Evolutionary conservation across 306 rosid genomes (phyloP), one percentile per base, ranked within the genome.

Genomic region (Gastrolobium villosum): DNA sequence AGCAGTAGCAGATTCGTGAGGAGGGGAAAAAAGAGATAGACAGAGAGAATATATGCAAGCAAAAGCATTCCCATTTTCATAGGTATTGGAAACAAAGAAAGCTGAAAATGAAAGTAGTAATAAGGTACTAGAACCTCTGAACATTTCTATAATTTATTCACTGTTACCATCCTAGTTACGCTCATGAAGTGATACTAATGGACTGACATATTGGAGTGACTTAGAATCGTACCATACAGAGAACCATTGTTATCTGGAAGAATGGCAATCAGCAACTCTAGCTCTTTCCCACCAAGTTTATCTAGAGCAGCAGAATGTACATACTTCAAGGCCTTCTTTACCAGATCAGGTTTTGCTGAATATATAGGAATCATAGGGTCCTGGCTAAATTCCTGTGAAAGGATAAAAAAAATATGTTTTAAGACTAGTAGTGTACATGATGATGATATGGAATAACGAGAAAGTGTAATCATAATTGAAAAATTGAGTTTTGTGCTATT

Each of bases 211-310:
- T 14, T 43, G 45, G 41, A 63, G 68, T 60, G 56, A 64, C 50
- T 45, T 30, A 15, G 46, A 46, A 64, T 55, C 59, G 15, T 83
- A 86, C 89, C 89, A 63, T 86, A 86, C 26, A 86, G 59, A 66
- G 85, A 77, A 63, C 89, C 89, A 71, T 86, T 86, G 70, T 80
- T 83, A 62, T 86, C 89, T 11, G 89, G 87, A 84, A 86, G 82
- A 86, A 86, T 80, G 48, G 87, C 89, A 72, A 86, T 80, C 14
- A 86, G 81, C 79, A 86, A 80, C 65, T 86, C 87, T 8, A 86
- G 79, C 65, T 86, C 89, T 74, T 86, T 86, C 11, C 85, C 87
- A n/a, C 74, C 80, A 36, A 76, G 85, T 55, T 80, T 86, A 31
- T 79, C 84, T 31, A 74, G 70, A 46, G 87, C 76, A 66, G 82